Evolutionary conservation across 2,329 filamentous ascomycete species (phyloP).

Genomic region (Penicillium oxalicum): DNA sequence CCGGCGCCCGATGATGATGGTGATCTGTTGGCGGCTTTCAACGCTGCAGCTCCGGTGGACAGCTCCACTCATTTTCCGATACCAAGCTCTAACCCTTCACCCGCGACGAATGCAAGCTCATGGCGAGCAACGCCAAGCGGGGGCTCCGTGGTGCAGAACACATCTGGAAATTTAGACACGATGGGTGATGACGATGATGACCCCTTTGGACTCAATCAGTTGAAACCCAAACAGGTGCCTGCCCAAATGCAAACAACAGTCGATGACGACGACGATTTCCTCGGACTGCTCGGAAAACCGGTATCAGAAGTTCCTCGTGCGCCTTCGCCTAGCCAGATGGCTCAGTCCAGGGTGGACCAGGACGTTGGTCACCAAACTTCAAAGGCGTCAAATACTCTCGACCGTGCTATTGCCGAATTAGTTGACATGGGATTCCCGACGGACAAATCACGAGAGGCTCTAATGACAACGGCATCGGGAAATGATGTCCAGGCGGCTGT

Average conservation of each 20-base stretch:
- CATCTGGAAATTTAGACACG: conserved; percentile 21
- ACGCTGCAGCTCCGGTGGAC: conserved; percentile 54
- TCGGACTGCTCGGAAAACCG: conserved; percentile 56
- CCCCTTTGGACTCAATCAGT: conserved; percentile 71
- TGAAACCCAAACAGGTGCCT: conserved; percentile 51
- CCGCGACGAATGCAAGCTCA: conserved; percentile 16
- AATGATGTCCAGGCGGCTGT: conserved; percentile 80
- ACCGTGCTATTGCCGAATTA: conserved; percentile 77
- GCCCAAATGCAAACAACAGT: conserved; percentile 41
- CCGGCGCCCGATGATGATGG: conserved; percentile 52
- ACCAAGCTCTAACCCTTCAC: conserved; percentile 34
- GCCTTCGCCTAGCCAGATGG: conserved; percentile 21
- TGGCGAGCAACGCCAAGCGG: conserved; percentile 10
- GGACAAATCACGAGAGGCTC: conserved; percentile 72
- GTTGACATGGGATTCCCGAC: conserved; percentile 91
- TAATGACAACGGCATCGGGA: conserved; percentile 73
- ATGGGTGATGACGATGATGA: conserved; percentile 77
- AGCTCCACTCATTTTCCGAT: conserved; percentile 54
- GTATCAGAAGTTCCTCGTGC: conserved; percentile 46
- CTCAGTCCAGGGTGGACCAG: conserved; percentile 9
- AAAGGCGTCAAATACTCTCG: conserved; percentile 50
- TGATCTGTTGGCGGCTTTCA: conserved; percentile 58
- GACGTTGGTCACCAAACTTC: conserved; percentile 16
- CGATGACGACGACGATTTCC: conserved; percentile 55
- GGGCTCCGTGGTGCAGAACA: conserved; percentile 15